These are phyloP conservation scores for Chlamydomonas asymmetrica DNA, from an alignment of 139 green algal species.

Conservation along the genomic window DNA sequence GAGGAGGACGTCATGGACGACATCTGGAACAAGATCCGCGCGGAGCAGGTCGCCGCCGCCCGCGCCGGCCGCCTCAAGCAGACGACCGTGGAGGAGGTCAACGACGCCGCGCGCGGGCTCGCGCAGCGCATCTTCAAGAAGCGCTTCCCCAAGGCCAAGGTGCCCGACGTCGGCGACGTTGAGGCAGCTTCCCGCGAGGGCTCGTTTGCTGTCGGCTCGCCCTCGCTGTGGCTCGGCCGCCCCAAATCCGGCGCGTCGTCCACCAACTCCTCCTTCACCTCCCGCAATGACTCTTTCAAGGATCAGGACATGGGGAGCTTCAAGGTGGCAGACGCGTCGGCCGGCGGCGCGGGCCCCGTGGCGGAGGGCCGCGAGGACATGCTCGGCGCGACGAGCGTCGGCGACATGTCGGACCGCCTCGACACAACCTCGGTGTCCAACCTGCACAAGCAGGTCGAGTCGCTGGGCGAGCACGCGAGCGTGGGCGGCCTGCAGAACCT, in stretches of 20 bases:
- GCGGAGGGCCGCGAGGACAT: constrained; percentile 10
- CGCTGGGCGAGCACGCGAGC: too few species aligned
- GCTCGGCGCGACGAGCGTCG: too few species aligned
- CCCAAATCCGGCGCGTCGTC: background rate
- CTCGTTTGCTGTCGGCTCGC: constrained; percentile 9
- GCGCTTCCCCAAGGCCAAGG: constrained; percentile 7
- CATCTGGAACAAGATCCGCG: constrained; percentile 2
- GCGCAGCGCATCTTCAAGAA: constrained; percentile 16
- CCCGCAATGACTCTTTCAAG: too few species aligned
- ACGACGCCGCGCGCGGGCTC: background rate
- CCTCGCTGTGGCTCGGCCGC: constrained; percentile 18
- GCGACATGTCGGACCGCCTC: too few species aligned
- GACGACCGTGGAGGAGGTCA: background rate
- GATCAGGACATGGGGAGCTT: too few species aligned
- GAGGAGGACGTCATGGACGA: constrained; percentile 41
- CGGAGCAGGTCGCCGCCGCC: constrained; percentile 9
- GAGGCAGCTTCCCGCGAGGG: too few species aligned
- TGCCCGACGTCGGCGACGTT: background rate
- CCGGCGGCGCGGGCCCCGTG: too few species aligned
- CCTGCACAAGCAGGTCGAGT: too few species aligned
- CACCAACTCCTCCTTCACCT: too few species aligned
- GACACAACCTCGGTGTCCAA: too few species aligned
- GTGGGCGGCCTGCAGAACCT: too few species aligned
- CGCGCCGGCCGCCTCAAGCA: background rate
- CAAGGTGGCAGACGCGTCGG: too few species aligned